Evolutionary conservation across 768 basidiomycete genomes (phyloP).

Genomic region (Coprinellus micaceus): DNA sequence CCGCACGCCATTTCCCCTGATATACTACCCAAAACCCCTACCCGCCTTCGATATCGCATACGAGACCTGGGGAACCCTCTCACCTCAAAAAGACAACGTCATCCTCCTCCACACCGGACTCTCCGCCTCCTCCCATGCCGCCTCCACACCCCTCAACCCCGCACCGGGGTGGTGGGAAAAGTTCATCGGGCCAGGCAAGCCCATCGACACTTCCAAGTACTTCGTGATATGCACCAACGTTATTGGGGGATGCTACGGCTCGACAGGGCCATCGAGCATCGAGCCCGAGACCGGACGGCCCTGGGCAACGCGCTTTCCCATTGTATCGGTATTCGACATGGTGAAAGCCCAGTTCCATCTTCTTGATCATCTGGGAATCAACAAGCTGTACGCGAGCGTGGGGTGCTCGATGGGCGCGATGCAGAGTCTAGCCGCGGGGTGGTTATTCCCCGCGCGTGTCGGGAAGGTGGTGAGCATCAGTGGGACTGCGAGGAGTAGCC

Average conservation of each 20-base stretch:
- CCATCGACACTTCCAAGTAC: constrained; percentile 89
- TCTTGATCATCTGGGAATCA: constrained; percentile 78
- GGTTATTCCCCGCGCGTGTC: constrained; percentile 86
- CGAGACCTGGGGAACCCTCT: constrained; percentile 96
- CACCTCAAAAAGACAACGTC: constrained; percentile 73
- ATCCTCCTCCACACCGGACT: constrained; percentile 96
- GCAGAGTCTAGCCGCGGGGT: constrained; percentile 95
- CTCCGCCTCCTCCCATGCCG: constrained; percentile 93
- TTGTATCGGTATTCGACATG: constrained; percentile 96
- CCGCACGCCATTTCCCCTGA: constrained; percentile 56
- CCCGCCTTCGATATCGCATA: constrained; percentile 86
- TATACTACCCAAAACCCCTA: constrained; percentile 48
- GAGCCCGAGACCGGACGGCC: constrained; percentile 64
- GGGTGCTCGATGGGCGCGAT: constrained; percentile 97
- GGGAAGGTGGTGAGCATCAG: constrained; percentile 91
- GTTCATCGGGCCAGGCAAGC: constrained; percentile 93
- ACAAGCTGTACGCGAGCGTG: constrained; percentile 87
- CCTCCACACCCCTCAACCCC: constrained; percentile 71
- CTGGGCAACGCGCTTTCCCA: constrained; percentile 89
- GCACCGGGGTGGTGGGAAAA: constrained; percentile 97
- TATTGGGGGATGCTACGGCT: constrained; percentile 95
- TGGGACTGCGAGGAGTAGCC: constrained; percentile 88
- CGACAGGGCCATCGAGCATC: constrained; percentile 87
- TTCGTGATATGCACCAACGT: constrained; percentile 96
- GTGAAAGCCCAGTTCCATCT: constrained; percentile 87